Conservation (phyloP, 2,329 filamentous ascomycete genomes). For the Colletotrichum shisoi region DNA sequence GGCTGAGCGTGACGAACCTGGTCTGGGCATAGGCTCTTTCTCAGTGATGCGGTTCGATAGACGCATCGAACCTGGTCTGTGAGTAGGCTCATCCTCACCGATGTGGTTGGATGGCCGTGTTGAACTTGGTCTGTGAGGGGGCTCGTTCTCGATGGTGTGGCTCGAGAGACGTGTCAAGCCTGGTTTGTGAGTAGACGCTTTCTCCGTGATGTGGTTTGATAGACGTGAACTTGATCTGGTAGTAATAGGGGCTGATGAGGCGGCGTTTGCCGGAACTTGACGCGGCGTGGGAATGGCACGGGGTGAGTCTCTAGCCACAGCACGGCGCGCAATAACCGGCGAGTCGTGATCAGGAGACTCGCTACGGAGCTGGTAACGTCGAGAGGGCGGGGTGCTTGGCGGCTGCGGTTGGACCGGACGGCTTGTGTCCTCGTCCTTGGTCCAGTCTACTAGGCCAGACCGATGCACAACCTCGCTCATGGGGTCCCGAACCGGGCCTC, state of each 20-base stretch:
- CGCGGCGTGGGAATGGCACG: background rate
- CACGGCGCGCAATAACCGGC: background rate
- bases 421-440: background rate
- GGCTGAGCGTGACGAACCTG: background rate
- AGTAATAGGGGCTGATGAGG: background rate
- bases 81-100: background rate
- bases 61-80: background rate
- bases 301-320: background rate
- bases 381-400: constrained; percentile 18
- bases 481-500: constrained; percentile 13
- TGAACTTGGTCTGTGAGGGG: background rate
- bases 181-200: background rate
- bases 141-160: background rate
- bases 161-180: background rate
- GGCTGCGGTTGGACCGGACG: background rate
- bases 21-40: background rate
- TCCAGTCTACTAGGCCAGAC: background rate
- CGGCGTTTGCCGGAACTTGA: background rate
- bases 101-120: background rate
- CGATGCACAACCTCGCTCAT: constrained; percentile 19
- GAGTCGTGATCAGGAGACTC: constrained; percentile 5
- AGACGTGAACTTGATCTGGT: constrained; percentile 2
- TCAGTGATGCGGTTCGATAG: background rate
- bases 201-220: background rate
- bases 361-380: background rate